phyloP scores from a whole-genome alignment of 1,284 basidiomycete genomes.

The Leccinum solheimii region DNA sequence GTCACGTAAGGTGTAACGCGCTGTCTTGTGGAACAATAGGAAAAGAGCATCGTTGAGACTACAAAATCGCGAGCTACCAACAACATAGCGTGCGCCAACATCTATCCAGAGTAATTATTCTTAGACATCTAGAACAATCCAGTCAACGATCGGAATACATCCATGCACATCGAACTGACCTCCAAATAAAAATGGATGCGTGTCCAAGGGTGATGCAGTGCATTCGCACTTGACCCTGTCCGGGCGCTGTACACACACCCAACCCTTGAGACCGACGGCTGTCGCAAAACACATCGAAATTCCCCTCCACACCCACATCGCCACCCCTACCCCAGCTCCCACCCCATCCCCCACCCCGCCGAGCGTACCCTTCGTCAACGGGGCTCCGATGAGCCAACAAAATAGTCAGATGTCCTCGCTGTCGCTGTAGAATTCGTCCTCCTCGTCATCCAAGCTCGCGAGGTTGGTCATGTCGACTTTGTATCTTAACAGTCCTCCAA shows the following conservation, averaged over 20 bases:
- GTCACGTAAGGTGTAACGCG: slow-evolving; percentile 26
- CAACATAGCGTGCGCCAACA: slow-evolving; percentile 6
- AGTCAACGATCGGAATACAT: slow-evolving; percentile 10
- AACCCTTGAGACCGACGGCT: not conserved
- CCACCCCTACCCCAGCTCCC: not conserved
- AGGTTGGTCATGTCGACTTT: slow-evolving; percentile 92
- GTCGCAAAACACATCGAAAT: slow-evolving; percentile 9
- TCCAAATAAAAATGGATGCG: slow-evolving; percentile 19
- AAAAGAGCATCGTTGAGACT: slow-evolving; percentile 21
- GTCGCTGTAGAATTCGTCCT: slow-evolving; percentile 65
- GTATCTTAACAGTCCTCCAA: slow-evolving; percentile 93
- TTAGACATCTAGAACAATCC: slow-evolving; percentile 10
- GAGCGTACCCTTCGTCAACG: slow-evolving; percentile 52
- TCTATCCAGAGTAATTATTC: slow-evolving; percentile 20
- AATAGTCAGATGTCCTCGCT: slow-evolving; percentile 82
- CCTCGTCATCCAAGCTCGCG: slow-evolving; percentile 68
- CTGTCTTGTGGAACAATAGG: slow-evolving; percentile 25
- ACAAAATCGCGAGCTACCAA: slow-evolving; percentile 27
- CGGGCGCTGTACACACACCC: slow-evolving; percentile 8
- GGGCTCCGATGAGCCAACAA: slow-evolving; percentile 80
- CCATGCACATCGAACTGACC: slow-evolving; percentile 18
- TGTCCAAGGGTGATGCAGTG: slow-evolving; percentile 11
- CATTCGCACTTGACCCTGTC: slow-evolving; percentile 9
- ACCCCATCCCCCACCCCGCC: slow-evolving; percentile 54
- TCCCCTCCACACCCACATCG: slow-evolving; percentile 5